A percentile compares a stretch with the other conserved stretches of the same genome.
Evolutionary conservation across 805 yeast species (phyloP).

Genomic region (Kregervanrija pseudodelftensis): DNA sequence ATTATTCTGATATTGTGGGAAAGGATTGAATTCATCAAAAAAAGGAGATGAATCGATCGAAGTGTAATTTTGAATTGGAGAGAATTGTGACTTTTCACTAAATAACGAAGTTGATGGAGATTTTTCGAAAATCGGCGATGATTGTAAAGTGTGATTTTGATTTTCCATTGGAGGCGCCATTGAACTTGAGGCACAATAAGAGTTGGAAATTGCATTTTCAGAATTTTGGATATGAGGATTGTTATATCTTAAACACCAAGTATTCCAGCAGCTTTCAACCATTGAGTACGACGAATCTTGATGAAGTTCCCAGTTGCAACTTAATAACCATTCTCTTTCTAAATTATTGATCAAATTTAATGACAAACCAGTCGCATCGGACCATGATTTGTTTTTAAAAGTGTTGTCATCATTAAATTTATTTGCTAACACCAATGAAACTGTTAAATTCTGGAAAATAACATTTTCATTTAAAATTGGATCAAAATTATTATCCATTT

Average conservation of each 20-base stretch:
- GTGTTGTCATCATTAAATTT: slow-evolving; percentile 96
- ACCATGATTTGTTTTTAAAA: slow-evolving; percentile 92
- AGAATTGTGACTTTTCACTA: slow-evolving; percentile 16
- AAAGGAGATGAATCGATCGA: slow-evolving; percentile 20
- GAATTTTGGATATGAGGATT: not conserved
- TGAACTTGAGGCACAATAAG: too few relatives aligned
- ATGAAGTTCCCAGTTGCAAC: slow-evolving; percentile 26
- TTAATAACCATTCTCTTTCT: slow-evolving; percentile 49
- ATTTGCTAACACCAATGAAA: slow-evolving; percentile 77
- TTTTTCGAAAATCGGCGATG: not conserved
- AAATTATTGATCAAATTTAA: slow-evolving; percentile 51
- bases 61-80: slow-evolving; percentile 17
- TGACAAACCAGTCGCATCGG: slow-evolving; percentile 84
- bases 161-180: too few relatives aligned
- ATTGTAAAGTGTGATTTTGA: too few relatives aligned
- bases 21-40: slow-evolving; percentile 8
- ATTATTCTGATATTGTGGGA: slow-evolving; percentile 7
- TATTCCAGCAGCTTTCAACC: slow-evolving; percentile 30
- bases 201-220: too few relatives aligned
- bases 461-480: slow-evolving; percentile 23
- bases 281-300: slow-evolving; percentile 25
- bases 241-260: slow-evolving; percentile 27
- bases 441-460: slow-evolving; percentile 50
- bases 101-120: slow-evolving; percentile 18
- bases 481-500: slow-evolving; percentile 30